Conservation (phyloP, 768 basidiomycete genomes). For the Tephrocybe sp. region DNA sequence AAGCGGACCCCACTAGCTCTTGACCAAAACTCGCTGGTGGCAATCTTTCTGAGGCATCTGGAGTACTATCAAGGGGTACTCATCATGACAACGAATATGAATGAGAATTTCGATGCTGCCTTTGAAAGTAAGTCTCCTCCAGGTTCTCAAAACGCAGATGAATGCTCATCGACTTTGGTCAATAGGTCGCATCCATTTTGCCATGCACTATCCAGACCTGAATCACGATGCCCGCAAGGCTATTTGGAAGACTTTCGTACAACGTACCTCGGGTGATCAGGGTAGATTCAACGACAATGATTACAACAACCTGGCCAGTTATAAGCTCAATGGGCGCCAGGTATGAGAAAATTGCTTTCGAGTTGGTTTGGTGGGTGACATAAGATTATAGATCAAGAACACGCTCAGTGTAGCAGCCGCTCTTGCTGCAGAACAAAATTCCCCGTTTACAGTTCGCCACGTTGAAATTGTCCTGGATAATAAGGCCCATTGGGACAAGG, state of each 20-base stretch:
- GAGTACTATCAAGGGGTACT: constrained; percentile 39
- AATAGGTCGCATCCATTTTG: constrained; percentile 31
- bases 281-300: constrained; percentile 8
- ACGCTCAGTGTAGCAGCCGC: constrained; percentile 25
- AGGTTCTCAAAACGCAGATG: neutral
- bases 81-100: constrained; percentile 34
- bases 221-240: constrained; percentile 20
- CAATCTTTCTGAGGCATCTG: constrained; percentile 35
- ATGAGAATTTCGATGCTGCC: constrained; percentile 28
- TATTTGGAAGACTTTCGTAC: constrained; percentile 30
- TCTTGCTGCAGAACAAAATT: constrained; percentile 17
- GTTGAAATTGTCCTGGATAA: neutral
- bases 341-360: neutral
- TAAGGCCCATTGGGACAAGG: neutral
- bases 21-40: constrained; percentile 31
- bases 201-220: constrained; percentile 30
- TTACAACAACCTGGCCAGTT: constrained; percentile 19
- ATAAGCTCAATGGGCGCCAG: constrained; percentile 30
- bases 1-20: constrained; percentile 21
- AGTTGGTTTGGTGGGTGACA: neutral
- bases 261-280: constrained; percentile 5
- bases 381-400: constrained; percentile 24
- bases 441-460: constrained; percentile 4
- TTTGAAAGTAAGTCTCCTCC: constrained; percentile 27
- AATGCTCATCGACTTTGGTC: neutral